These are phyloP conservation scores for Thuidium tamariscinum DNA, from an alignment of 225 moss, liverwort and hornwort genomes.

Conservation along the genomic window DNA sequence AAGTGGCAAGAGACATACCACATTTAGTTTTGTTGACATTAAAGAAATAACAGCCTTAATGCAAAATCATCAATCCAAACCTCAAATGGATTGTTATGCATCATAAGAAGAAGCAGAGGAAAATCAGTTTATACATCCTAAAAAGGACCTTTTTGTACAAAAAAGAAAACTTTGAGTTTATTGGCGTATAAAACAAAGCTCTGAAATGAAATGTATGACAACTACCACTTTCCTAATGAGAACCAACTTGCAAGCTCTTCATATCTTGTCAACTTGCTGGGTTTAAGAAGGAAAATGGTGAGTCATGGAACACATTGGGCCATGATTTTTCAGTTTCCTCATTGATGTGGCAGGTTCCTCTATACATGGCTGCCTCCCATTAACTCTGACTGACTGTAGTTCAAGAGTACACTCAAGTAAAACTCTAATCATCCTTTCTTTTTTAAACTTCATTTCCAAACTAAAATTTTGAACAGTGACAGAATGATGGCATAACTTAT, in stretches of 20 bases:
- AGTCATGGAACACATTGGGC: fast-evolving
- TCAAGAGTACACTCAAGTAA: background rate
- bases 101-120: background rate
- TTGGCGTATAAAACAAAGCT: background rate
- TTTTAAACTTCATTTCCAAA: background rate
- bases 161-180: background rate
- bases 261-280: background rate
- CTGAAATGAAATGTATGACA: background rate
- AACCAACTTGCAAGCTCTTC: background rate
- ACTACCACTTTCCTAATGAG: too few relatives aligned
- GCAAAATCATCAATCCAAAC: fast-evolving
- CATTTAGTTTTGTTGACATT: fast-evolving
- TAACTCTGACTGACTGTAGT: background rate
- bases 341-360: fast-evolving
- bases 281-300: too few relatives aligned
- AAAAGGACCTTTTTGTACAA: background rate
- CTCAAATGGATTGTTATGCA: fast-evolving
- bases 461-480: background rate
- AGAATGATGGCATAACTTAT: too few relatives aligned
- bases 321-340: background rate
- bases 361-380: background rate
- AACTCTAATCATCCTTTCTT: background rate
- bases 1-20: fast-evolving
- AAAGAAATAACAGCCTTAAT: too few relatives aligned
- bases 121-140: too few relatives aligned